Base-by-base conservation (phyloP, 2,329 filamentous ascomycete species). In the Clonostachys rosea region DNA sequence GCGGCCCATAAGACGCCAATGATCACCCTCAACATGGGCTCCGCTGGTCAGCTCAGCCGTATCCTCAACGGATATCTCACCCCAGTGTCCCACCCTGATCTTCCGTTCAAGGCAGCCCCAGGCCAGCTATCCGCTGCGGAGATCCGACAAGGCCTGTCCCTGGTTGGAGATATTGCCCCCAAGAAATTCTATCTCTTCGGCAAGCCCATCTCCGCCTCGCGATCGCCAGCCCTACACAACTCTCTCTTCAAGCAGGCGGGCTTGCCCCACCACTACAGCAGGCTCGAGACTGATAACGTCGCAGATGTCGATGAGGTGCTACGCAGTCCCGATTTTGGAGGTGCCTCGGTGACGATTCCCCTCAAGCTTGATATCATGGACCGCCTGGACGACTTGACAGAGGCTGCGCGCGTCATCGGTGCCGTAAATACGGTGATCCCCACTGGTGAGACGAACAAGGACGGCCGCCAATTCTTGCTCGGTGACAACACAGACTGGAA, bases 401-500 rank as follows among this genome's bases (percentile, higher is more conserved):
- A 85, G 33, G 85, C 94, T 46, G 92, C 91, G 13, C 79, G 81
- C 53, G 74, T 81, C 33, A 96, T 99, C 51, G 94, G 94, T 18
- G 94, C 94, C 4, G 87, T 97, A 53, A 99, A 99, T 70, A 99
- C 94, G 16, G 86, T 99, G 58, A 81, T 96, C 30, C 84, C 87
- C 1, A 61, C 80, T 4, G 33, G 46, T 43, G 13, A 60, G 61
- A 24, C 44, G 6, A 62, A 68, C 8, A 59, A 55, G 8, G 70
- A 64, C 4, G 71, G 69, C 5, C 66, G 73, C 47, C 67, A 67
- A 43, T 78, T 74, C 5, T 79, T 97, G 4, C 65, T 88, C 14
- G 94, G 94, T 40, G 88, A 91, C 63, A 99, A 99, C 67, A 99
- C 94, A 12, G 94, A 99, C 70, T 99, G 91, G 87, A 79, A 83